These are phyloP conservation scores for Botryobasidium botryosum DNA, from an alignment of 768 basidiomycete species.

Conservation along the genomic window DNA sequence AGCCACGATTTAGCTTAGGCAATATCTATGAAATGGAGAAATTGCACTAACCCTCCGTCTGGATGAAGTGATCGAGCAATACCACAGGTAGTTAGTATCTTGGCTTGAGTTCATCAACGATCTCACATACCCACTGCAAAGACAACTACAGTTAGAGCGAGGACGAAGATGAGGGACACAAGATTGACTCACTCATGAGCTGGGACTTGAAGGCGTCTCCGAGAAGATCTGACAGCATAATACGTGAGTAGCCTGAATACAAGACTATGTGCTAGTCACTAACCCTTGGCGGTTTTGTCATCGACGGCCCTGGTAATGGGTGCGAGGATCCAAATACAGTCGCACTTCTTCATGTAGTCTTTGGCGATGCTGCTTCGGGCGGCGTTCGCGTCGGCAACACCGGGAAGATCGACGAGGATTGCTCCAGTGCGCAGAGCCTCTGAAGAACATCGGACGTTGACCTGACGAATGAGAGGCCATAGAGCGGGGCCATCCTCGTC, in stretches of 20 bases:
- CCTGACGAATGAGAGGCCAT: slow-evolving; percentile 48
- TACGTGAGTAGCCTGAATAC: too few relatives aligned
- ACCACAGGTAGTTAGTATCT: too few relatives aligned
- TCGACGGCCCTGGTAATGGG: slow-evolving; percentile 48
- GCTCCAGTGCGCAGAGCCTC: slow-evolving; percentile 40
- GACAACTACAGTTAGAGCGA: background rate
- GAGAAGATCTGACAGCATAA: slow-evolving; percentile 33
- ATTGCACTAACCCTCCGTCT: slow-evolving; percentile 38
- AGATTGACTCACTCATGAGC: slow-evolving; percentile 30
- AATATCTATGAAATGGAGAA: background rate
- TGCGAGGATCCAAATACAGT: slow-evolving; percentile 50
- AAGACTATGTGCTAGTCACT: background rate
- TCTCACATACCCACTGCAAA: background rate
- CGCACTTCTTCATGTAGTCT: slow-evolving; percentile 48
- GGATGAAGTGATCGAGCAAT: too few relatives aligned
- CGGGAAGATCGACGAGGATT: slow-evolving; percentile 46
- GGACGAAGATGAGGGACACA: background rate
- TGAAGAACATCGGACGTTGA: slow-evolving; percentile 38
- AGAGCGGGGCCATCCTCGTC: slow-evolving; percentile 28
- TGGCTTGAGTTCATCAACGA: background rate
- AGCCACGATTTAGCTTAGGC: slow-evolving; percentile 21
- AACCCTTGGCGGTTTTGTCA: slow-evolving; percentile 45
- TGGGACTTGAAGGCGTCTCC: slow-evolving; percentile 49
- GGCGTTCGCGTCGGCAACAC: slow-evolving; percentile 46
- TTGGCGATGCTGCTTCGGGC: slow-evolving; percentile 46